Base-by-base conservation (phyloP, 257 asterid genomes). In the Plantago elongata region DNA sequence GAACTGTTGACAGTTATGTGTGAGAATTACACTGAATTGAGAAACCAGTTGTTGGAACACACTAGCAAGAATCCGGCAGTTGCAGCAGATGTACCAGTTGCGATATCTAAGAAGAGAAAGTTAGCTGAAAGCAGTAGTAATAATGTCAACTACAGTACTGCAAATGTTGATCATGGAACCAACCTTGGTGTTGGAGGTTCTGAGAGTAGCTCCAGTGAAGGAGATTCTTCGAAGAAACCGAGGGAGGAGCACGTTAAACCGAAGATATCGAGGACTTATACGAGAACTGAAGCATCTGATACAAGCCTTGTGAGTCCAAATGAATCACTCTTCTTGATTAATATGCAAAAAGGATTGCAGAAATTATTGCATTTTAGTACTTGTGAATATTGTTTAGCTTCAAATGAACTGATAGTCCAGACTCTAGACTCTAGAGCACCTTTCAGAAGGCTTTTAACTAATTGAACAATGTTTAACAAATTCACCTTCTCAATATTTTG, bases 171-270 rank as follows among this genome's bases (percentile, higher is more conserved):
- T 18, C 61, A 22, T 4, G 70, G 51, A 62, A 59, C 66, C n/a
- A 54, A 56, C 5, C 42, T 40, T 46, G 40, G 40, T 34, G 3
- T 15, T 11, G 76, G 77, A 9, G 54, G 18, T 34, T 77, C 85
- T 7, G 89, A 80, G 67, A 84, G 89, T 64, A 80, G 85, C 64
- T 83, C 93, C 5, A 86, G 88, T 50, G 96, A 82, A 54, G 94
- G 84, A 61, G 89, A 74, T 51, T 76, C 84, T 1, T 54, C 68
- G 68, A 88, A 87, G 83, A 85, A 82, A 64, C 72, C 74, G 0
- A 71, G 67, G 51, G 81, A 56, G 17, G 87, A 77, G 47, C 82
- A 72, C 48, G 48, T 76, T 57, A 85, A 90, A 74, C 43, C 89
- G 9, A 81, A 79, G 75, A 55, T 80, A 67, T 72, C 85, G 51